phyloP scores from a whole-genome alignment of 352 stramenopile genomes.

The Sclerospora graminicola region DNA sequence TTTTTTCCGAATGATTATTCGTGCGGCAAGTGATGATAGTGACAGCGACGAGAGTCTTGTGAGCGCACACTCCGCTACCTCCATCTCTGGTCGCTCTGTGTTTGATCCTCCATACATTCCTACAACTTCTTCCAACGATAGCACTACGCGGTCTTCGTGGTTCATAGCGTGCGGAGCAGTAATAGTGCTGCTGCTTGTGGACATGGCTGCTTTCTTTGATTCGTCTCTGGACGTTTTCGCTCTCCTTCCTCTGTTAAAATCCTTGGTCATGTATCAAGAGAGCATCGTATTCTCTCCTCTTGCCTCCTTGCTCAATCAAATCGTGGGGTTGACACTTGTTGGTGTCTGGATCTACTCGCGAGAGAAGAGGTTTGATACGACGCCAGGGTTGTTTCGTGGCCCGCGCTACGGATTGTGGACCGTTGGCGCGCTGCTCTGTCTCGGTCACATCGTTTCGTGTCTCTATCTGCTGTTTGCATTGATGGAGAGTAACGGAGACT shows the following conservation, averaged over 20 bases:
- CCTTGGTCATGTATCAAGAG: slow-evolving; percentile 4
- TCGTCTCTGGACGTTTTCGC: slow-evolving; percentile 24
- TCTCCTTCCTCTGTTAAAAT: slow-evolving; percentile 19
- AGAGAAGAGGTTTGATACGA: slow-evolving; percentile 21
- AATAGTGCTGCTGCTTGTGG: slow-evolving; percentile 45
- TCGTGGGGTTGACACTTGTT: slow-evolving; percentile 32
- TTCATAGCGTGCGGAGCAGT: slow-evolving; percentile 26
- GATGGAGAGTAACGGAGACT: slow-evolving; percentile 57
- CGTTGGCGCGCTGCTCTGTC: slow-evolving; percentile 21
- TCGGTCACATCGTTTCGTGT: slow-evolving; percentile 54
- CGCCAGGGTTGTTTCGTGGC: slow-evolving; percentile 7
- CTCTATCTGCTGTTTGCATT: slow-evolving; percentile 63
- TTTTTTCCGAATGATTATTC: slow-evolving; percentile 67
- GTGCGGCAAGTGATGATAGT: slow-evolving; percentile 44
- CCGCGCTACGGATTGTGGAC: slow-evolving; percentile 15
- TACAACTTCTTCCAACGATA: not conserved
- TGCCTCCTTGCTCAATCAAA: slow-evolving; percentile 36
- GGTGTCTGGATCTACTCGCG: slow-evolving; percentile 43
- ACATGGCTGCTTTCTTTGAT: slow-evolving; percentile 37
- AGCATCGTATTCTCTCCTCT: slow-evolving; percentile 12
- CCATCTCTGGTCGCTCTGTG: slow-evolving; percentile 6
- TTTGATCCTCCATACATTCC: slow-evolving; percentile 8
- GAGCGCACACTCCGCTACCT: slow-evolving; percentile 1
- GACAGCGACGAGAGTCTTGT: slow-evolving; percentile 30
- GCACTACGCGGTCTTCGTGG: slow-evolving; percentile 27